These are phyloP conservation scores for Metschnikowia sp. DNA, from an alignment of 805 yeast species.

Conservation along the genomic window DNA sequence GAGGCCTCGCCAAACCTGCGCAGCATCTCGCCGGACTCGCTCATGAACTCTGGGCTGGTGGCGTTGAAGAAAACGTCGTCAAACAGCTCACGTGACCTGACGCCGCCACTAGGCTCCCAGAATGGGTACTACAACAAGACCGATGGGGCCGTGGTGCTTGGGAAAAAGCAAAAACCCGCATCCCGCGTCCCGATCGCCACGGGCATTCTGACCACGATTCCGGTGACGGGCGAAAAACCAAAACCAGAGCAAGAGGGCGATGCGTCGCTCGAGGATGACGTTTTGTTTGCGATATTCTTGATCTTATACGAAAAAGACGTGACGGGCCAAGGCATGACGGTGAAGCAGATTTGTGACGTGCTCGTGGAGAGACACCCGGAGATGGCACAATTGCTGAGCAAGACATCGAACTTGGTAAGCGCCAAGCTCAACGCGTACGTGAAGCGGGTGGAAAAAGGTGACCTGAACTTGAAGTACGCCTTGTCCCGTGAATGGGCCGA, in stretches of 20 bases:
- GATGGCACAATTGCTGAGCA: constrained; percentile 76
- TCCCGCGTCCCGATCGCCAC: constrained; percentile 57
- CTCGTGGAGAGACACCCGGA: constrained; percentile 74
- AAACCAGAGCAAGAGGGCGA: constrained; percentile 69
- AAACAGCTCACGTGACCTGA: constrained; percentile 30
- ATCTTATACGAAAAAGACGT: constrained; percentile 68
- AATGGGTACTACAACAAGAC: neutral
- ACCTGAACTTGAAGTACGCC: constrained; percentile 66
- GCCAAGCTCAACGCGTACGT: constrained; percentile 85
- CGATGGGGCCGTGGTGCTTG: constrained; percentile 1
- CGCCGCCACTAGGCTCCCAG: constrained; percentile 21
- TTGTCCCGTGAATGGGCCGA: constrained; percentile 88
- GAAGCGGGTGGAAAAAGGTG: constrained; percentile 82
- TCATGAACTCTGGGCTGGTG: constrained; percentile 29
- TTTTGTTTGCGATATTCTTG: constrained; percentile 68
- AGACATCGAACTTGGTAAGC: constrained; percentile 74
- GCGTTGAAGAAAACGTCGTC: constrained; percentile 19
- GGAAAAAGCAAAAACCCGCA: constrained; percentile 32
- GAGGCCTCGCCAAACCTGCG: constrained; percentile 36
- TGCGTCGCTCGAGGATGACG: constrained; percentile 68
- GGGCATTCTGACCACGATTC: constrained; percentile 74
- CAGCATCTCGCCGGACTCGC: constrained; percentile 43
- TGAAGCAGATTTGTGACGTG: constrained; percentile 79
- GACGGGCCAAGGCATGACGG: constrained; percentile 80
- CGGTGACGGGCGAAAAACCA: constrained; percentile 63